Percentiles rank a stretch among this genome's conserved stretches.
Conservation (phyloP, 2,329 filamentous ascomycete genomes). For the Chrysosphaeria jannelii region DNA sequence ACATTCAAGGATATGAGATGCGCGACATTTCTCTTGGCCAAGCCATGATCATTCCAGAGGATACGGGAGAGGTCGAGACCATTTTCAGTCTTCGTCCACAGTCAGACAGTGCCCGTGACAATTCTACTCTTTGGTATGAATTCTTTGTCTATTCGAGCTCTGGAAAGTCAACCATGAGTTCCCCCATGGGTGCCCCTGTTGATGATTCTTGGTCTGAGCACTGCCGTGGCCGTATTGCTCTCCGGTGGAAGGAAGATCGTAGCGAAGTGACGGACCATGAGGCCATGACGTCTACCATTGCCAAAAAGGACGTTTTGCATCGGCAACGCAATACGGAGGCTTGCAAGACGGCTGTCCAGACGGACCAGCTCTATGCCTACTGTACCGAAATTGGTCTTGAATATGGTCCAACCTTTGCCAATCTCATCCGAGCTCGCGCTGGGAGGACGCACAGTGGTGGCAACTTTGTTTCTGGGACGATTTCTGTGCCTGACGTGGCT, state of each 20-base stretch:
- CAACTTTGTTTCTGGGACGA: slow-evolving; percentile 3
- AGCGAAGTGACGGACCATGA: slow-evolving; percentile 2
- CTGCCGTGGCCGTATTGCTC: slow-evolving; percentile 5
- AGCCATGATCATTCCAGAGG: slow-evolving; percentile 5
- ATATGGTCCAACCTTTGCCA: slow-evolving; percentile 6
- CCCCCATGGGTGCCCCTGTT: slow-evolving; percentile 3
- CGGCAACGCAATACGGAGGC: slow-evolving; percentile 1
- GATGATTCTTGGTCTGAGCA: slow-evolving; percentile 5
- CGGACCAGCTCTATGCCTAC: slow-evolving; percentile 3
- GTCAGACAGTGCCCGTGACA: slow-evolving; percentile 4
- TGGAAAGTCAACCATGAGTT: slow-evolving; percentile 3
- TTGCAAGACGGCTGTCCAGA: slow-evolving; percentile 3
- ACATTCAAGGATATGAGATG: slow-evolving; percentile 4
- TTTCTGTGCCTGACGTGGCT: slow-evolving; percentile 3
- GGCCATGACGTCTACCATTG: slow-evolving; percentile 1
- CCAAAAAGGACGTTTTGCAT: not conserved
- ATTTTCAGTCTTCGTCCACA: slow-evolving; percentile 5
- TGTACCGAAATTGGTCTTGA: slow-evolving; percentile 5
- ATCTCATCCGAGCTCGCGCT: slow-evolving; percentile 3
- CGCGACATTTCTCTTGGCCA: slow-evolving; percentile 6
- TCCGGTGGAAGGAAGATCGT: slow-evolving; percentile 1
- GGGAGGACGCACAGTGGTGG: slow-evolving; percentile 1
- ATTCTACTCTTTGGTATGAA: slow-evolving; percentile 5
- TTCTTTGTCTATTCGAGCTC: slow-evolving; percentile 6
- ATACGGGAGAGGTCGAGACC: slow-evolving; percentile 4